These are phyloP conservation scores for Earliella scabrosa DNA, from an alignment of 1,284 basidiomycete species.

Conservation along the genomic window DNA sequence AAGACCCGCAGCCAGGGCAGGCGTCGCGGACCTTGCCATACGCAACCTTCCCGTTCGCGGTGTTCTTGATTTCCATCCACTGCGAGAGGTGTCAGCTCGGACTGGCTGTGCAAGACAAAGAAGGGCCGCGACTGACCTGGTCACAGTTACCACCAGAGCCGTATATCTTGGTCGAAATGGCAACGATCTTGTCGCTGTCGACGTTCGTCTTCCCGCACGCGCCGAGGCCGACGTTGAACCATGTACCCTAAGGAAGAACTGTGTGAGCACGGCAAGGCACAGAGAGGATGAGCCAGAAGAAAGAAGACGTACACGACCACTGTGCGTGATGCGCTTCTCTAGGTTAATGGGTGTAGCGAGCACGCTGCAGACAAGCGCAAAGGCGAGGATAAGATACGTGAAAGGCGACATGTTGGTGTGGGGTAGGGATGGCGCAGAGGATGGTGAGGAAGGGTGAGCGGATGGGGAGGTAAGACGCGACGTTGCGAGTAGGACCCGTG, in stretches of 20 bases:
- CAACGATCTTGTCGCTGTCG: constrained; percentile 43
- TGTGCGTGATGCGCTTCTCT: constrained; percentile 51
- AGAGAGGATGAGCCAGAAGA: constrained; percentile 7
- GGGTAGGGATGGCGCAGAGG: constrained; percentile 15
- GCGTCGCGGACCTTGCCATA: constrained; percentile 38
- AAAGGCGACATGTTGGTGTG: constrained; percentile 42
- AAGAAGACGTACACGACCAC: constrained; percentile 48
- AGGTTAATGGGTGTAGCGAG: constrained; percentile 55
- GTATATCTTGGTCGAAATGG: constrained; percentile 40
- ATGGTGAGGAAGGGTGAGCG: constrained; percentile 6
- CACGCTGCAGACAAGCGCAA: constrained; percentile 46
- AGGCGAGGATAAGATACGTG: constrained; percentile 44
- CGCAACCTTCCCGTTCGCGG: constrained; percentile 36
- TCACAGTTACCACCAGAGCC: constrained; percentile 42
- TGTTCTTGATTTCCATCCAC: constrained; percentile 38
- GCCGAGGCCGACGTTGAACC: constrained; percentile 46
- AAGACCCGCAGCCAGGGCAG: constrained; percentile 39
- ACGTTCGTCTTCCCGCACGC: constrained; percentile 44
- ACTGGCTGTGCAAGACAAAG: background rate
- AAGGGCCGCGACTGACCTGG: too few relatives aligned
- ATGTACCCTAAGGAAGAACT: constrained; percentile 40
- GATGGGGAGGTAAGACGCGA: background rate
- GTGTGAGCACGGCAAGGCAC: constrained; percentile 1
- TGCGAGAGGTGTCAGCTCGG: constrained; percentile 7
- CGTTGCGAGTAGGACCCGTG: constrained; percentile 31